A percentile compares a stretch with the other conserved stretches of the same genome.
Conservation (phyloP, 1,284 basidiomycete species). For the Ustilago loliicola region DNA sequence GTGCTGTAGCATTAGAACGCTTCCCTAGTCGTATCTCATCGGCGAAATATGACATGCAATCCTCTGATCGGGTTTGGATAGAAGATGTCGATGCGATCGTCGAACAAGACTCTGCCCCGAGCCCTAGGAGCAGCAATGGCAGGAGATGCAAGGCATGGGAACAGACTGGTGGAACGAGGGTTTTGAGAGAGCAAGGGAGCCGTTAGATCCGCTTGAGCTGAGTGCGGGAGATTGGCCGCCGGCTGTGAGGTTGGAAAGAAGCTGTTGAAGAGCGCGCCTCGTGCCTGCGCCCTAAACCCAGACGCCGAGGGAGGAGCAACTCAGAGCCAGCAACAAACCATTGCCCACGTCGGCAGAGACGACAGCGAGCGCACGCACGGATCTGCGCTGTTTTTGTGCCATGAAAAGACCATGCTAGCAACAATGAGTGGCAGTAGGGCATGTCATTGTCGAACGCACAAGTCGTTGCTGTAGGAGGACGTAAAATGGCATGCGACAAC, state of each 20-base stretch:
- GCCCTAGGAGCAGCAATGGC: background rate
- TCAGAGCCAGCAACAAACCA: background rate
- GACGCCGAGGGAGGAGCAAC: constrained; percentile 9
- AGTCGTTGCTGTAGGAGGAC: too few species aligned
- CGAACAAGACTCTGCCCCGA: background rate
- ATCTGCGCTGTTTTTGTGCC: constrained; percentile 21
- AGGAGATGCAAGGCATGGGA: background rate
- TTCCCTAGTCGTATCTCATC: too few species aligned
- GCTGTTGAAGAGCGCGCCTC: background rate
- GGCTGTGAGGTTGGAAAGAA: background rate
- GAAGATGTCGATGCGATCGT: background rate
- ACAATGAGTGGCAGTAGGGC: too few species aligned
- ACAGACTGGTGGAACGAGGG: constrained; percentile 1
- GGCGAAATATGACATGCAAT: too few species aligned
- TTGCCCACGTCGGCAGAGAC: too few species aligned
- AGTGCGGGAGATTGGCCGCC: constrained; percentile 24
- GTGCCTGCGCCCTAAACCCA: constrained; percentile 14
- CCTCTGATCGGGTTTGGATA: too few species aligned
- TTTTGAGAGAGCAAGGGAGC: background rate
- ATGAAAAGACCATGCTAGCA: background rate
- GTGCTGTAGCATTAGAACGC: too few species aligned
- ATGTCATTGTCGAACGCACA: too few species aligned
- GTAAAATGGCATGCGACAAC: background rate
- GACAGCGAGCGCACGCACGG: background rate
- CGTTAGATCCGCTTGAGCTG: background rate